These are phyloP conservation scores for Pyrenophora seminiperda DNA, from an alignment of 2,329 filamentous ascomycete species.

Conservation along the genomic window DNA sequence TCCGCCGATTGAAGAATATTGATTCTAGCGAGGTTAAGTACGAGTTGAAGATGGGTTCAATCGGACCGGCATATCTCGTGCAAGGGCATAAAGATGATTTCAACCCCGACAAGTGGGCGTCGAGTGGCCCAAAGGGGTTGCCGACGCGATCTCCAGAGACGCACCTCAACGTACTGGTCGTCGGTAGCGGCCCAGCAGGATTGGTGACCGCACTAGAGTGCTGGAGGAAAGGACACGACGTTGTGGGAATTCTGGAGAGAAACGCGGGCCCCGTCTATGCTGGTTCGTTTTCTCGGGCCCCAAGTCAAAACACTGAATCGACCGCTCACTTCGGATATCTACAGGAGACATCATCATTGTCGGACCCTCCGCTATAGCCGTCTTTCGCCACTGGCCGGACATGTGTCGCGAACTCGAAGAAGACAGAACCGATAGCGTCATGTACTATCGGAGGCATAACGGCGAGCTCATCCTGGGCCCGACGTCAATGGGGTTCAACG, in stretches of 20 bases:
- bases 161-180: no score
- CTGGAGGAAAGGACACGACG: conserved; percentile 33
- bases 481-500: conserved; percentile 1
- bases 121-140: no score
- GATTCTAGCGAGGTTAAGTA: no score
- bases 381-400: conserved; percentile 58
- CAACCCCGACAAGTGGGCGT: no score
- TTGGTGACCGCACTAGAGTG: conserved; percentile 32
- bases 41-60: no score
- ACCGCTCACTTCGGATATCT: no score
- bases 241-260: conserved; percentile 37
- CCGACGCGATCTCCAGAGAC: no score
- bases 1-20: no score
- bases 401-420: conserved; percentile 54
- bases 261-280: conserved; percentile 29
- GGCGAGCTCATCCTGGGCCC: conserved; percentile 46
- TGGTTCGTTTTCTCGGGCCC: no score
- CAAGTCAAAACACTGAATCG: no score
- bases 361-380: conserved; percentile 56
- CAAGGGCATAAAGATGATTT: no score
- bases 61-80: no score
- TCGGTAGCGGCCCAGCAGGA: conserved; percentile 33
- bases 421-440: conserved; percentile 56
- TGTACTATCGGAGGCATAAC: conserved; percentile 50
- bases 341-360: conserved; percentile 63